Evolutionary conservation across 257 asterid species (phyloP), one percentile per base, ranked within the genome.

Genomic region (Capsicum baccatum): DNA sequence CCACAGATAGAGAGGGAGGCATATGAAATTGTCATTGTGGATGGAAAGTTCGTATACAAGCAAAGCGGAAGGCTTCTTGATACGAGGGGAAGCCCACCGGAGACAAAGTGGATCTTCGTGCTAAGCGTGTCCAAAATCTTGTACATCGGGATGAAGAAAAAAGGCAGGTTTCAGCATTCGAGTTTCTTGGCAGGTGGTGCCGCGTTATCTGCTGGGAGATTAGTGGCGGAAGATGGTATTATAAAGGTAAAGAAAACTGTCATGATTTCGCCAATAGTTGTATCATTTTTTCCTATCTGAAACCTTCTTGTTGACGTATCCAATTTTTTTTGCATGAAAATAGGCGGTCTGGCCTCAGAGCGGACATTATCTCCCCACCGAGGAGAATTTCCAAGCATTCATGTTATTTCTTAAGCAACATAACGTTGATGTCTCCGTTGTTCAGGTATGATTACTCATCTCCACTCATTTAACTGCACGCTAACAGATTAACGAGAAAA

Each of bases 291-390:
- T 47, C n/a, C 6, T 2, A 6, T 70, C 26, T 4, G 14, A 15
- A 5, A 9, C 9, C 81, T 21, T 2, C 0, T 13, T 19, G 16
- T 13, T 76, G 48, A 52, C 52, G 48, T 2, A 21, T 52, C 21
- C 52, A 54, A 50, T 37, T 37, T 56, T 21, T 56, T 17, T n/a
- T 62, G 5, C 63, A 16, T 6, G 60, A 85, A 55, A 70, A 69
- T 66, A 94, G 99, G 97, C 98, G 3, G 94, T 96, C 64, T 96
- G 98, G 97, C 97, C 99, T 87, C 94, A 96, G 92, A 96, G 99
- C 69, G 99, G 99, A 11, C 98, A 96, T 87, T 96, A 96, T 79
- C 97, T 92, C 88, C 99, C 99, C 12, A 96, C 98, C 1, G 94
- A 94, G 89, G 99, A 96, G 87, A 94, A 94, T 85, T 93, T 94